Conservation (phyloP, 305 asterid genomes). For the Fraxinus platypoda region DNA sequence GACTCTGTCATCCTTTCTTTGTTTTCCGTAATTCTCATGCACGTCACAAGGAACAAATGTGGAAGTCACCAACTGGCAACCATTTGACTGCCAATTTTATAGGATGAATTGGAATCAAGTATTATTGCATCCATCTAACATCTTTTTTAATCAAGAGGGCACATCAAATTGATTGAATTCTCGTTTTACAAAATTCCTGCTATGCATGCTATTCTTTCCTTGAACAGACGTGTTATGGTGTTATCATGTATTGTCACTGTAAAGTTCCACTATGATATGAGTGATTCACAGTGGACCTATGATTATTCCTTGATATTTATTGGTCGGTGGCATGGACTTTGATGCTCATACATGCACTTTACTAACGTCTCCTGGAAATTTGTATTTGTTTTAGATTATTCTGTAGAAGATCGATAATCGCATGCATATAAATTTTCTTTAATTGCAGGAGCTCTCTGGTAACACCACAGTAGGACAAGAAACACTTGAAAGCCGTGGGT, state of each 20-base stretch:
- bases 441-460: slow-evolving; percentile 24
- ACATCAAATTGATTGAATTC: background rate
- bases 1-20: background rate
- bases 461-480: slow-evolving; percentile 54
- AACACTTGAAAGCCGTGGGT: slow-evolving; percentile 57
- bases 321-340: slow-evolving; percentile 9
- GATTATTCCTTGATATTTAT: background rate
- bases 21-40: slow-evolving; percentile 3
- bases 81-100: background rate
- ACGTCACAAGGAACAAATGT: background rate
- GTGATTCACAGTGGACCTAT: background rate
- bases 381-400: background rate
- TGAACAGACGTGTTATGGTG: background rate
- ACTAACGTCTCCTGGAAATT: background rate
- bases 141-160: background rate
- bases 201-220: background rate
- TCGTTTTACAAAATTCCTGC: background rate
- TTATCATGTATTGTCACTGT: background rate
- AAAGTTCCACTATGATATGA: background rate
- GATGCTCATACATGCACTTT: slow-evolving; percentile 2
- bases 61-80: background rate
- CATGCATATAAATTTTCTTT: slow-evolving; percentile 5
- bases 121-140: background rate
- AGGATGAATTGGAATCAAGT: background rate
- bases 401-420: slow-evolving; percentile 19